Conservation (phyloP, 371 early-diverging fungal species). For the Aphelidium insulamus region DNA sequence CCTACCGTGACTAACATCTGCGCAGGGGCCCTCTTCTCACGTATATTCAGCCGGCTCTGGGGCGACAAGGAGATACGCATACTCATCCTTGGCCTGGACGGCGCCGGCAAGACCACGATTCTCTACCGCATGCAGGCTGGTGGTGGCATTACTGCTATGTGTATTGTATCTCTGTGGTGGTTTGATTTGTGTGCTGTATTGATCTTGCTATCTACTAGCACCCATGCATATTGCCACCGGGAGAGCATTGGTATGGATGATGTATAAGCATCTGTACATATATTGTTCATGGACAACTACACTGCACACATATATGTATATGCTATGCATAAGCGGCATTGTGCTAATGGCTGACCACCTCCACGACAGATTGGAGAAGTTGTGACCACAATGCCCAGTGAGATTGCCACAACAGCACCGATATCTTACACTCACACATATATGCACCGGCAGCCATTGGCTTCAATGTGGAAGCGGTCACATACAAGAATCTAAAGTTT, state of each 20-base stretch:
- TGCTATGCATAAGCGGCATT: background rate
- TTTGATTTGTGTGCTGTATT: too few relatives aligned
- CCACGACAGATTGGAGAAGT: conserved; percentile 75
- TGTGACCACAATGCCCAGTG: conserved; percentile 86
- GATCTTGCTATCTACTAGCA: too few relatives aligned
- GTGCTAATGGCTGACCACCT: conserved; percentile 16
- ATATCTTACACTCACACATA: conserved; percentile 1
- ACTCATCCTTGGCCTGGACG: conserved; percentile 89
- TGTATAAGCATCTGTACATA: too few relatives aligned
- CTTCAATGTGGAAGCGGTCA: conserved; percentile 81
- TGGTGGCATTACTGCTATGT: background rate
- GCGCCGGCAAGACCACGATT: conserved; percentile 98
- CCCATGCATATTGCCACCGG: too few relatives aligned
- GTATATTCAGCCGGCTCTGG: conserved; percentile 35
- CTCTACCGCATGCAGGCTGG: conserved; percentile 46
- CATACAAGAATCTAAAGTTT: conserved; percentile 92
- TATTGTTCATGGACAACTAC: too few relatives aligned
- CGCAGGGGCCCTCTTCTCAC: conserved; percentile 13
- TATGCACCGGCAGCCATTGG: conserved; percentile 26
- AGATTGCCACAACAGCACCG: conserved; percentile 4
- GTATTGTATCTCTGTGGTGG: too few relatives aligned
- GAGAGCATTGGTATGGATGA: too few relatives aligned
- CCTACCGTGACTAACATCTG: too few relatives aligned
- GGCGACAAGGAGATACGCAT: conserved; percentile 89
- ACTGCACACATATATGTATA: too few relatives aligned